A percentile compares a stretch with the other conserved stretches of the same genome.
These are phyloP conservation scores for Panellus pusillus DNA, from an alignment of 768 basidiomycete species.

Conservation along the genomic window DNA sequence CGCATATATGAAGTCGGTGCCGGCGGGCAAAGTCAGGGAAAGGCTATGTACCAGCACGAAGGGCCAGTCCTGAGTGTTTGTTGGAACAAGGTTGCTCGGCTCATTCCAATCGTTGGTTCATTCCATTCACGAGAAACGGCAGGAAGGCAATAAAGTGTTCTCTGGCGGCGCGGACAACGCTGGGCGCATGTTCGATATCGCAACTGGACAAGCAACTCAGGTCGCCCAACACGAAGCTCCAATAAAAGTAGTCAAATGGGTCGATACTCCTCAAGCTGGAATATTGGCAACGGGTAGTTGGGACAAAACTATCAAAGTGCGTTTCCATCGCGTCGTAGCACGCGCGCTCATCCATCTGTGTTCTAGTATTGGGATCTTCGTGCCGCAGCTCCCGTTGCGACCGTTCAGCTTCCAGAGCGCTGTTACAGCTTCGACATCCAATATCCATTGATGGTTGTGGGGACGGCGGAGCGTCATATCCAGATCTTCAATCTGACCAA, in stretches of 20 bases:
- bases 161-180: slow-evolving; percentile 96
- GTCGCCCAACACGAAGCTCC: slow-evolving; percentile 92
- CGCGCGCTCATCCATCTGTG: background rate
- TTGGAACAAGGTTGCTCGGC: slow-evolving; percentile 77
- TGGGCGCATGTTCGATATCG: slow-evolving; percentile 89
- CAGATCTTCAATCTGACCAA: slow-evolving; percentile 86
- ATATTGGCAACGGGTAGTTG: slow-evolving; percentile 93
- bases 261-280: slow-evolving; percentile 71
- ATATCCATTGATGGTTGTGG: slow-evolving; percentile 86
- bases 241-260: slow-evolving; percentile 79
- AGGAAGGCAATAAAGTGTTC: slow-evolving; percentile 90
- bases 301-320: slow-evolving; percentile 95
- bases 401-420: slow-evolving; percentile 83
- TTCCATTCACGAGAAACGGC: slow-evolving; percentile 10
- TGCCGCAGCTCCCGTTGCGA: slow-evolving; percentile 69
- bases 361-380: slow-evolving; percentile 91
- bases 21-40: slow-evolving; percentile 79
- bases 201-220: slow-evolving; percentile 77
- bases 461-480: slow-evolving; percentile 90
- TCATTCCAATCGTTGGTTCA: background rate
- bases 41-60: slow-evolving; percentile 89
- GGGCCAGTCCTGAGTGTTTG: slow-evolving; percentile 85
- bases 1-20: slow-evolving; percentile 88
- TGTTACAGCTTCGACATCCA: slow-evolving; percentile 86
- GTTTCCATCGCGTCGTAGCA: slow-evolving; percentile 14